Evolutionary conservation across 352 stramenopile species (phyloP).

Genomic region (Pythium insidiosum): DNA sequence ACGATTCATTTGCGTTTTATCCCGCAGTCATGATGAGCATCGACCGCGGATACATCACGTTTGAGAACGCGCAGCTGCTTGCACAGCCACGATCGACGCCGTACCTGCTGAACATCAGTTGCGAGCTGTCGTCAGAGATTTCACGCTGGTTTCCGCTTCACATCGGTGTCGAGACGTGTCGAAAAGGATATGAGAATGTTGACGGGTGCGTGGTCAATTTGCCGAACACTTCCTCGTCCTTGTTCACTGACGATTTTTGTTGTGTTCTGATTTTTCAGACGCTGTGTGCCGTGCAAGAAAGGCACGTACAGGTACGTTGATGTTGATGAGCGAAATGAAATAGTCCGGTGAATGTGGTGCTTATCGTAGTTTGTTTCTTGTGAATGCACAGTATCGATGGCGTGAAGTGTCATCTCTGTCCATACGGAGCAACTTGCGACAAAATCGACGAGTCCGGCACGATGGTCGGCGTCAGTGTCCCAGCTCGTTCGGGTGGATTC

Average conservation of each 20-base stretch:
- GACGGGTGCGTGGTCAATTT: conserved; percentile 54
- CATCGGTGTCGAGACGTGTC: conserved; percentile 48
- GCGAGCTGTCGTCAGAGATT: conserved; percentile 23
- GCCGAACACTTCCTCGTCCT: no score
- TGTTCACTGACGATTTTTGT: no score
- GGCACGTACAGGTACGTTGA: conserved; percentile 57
- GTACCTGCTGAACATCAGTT: conserved; percentile 38
- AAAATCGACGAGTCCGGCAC: conserved; percentile 20
- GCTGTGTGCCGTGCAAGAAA: conserved; percentile 50
- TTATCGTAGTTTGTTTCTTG: background rate
- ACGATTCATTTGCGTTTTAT: conserved; percentile 35
- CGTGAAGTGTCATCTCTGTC: conserved; percentile 50
- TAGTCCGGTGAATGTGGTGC: no score
- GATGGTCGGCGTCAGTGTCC: conserved; percentile 29
- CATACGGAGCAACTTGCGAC: conserved; percentile 40
- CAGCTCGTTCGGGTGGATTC: conserved; percentile 30
- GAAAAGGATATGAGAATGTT: conserved; percentile 47
- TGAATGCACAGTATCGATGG: conserved; percentile 57
- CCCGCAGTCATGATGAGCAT: conserved; percentile 19
- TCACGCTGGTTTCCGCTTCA: conserved; percentile 11
- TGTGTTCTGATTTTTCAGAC: conserved; percentile 14
- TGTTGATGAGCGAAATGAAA: no score
- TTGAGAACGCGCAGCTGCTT: conserved; percentile 27
- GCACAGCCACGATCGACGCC: conserved; percentile 19
- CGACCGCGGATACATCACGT: conserved; percentile 37